Evolutionary conservation across 331 rosid species (phyloP).

Genomic region (Saraca asoca): DNA sequence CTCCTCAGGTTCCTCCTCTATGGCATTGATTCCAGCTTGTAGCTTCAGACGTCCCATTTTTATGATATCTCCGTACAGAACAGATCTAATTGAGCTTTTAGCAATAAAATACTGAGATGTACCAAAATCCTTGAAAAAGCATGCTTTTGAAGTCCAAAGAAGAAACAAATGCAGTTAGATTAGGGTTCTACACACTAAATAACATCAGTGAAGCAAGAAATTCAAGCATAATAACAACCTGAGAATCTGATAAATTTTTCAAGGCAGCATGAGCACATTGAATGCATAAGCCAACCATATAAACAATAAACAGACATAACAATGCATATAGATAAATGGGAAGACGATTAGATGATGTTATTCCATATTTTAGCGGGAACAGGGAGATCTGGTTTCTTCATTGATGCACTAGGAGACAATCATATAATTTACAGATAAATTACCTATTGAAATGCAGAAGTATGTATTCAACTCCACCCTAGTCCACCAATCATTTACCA

Average conservation of each 20-base stretch:
- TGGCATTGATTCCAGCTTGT: constrained; percentile 73
- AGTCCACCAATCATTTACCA: background rate
- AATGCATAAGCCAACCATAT: constrained; percentile 13
- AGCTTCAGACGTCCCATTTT: constrained; percentile 85
- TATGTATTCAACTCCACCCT: no score
- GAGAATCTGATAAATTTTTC: constrained; percentile 18
- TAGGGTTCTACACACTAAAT: constrained; percentile 29
- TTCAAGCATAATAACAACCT: constrained; percentile 1
- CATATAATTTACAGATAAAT: no score
- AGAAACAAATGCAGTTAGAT: constrained; percentile 14
- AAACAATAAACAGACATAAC: background rate
- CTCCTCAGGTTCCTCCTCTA: constrained; percentile 89
- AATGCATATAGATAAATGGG: background rate
- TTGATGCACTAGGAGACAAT: constrained; percentile 25
- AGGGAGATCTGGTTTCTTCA: constrained; percentile 12
- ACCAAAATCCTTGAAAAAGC: constrained; percentile 29
- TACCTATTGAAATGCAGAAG: no score
- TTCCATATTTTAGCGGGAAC: background rate
- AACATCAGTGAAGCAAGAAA: constrained; percentile 32
- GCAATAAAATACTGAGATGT: constrained; percentile 31
- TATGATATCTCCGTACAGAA: constrained; percentile 32
- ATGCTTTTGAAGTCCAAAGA: constrained; percentile 24
- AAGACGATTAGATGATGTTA: background rate
- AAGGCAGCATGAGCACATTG: constrained; percentile 14
- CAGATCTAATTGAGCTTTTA: constrained; percentile 34